Base-by-base conservation (phyloP, 225 moss, liverwort and hornwort species). In the Physcomitrellopsis africana region DNA sequence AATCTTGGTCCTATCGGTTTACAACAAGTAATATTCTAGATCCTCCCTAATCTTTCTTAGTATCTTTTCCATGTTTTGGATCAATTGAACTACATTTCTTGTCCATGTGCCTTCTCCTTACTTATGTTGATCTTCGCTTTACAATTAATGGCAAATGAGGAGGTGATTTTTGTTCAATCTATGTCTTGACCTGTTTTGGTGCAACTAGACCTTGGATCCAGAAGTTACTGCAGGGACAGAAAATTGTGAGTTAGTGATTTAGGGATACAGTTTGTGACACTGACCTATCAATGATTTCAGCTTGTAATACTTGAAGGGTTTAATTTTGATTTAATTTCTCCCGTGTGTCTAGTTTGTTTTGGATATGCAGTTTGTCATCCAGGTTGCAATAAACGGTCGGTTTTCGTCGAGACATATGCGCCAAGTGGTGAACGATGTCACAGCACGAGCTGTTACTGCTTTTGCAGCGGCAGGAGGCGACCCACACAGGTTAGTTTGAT, bases 1-100 rank as follows among this genome's bases (percentile, higher is more conserved):
- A 79, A 80, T 55, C 76, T 97, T 42, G 96, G 96, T 27, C 87
- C 96, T 27, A 81, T 93, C 42, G 92, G 90, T 80, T 81, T 97
- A 70, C 83, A 90, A 75, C 96, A 97, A 81, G 90, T 93, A 87
- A 68, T 80, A 49, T 44, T 20, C 41, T 56, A 17, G 4, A 44
- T 55, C 67, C 52, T 52, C 68, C 10, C 1, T 59, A 37, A 37
- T 37, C 32, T 37, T 37, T 37, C 7, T 37, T 37, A 37, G 32
- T 37, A 4, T 37, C 32, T 37, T 37, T 37, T 17, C 49, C 52
- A 52, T 56, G 29, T 63, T 54, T 42, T 60, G 53, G 29, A 42
- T 77, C 8, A 67, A 62, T 41, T 54, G 60, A 54, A 37, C 4
- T 60, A 1, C 45, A 37, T 29, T 29, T 67, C 44, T 54, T 71